Conservation (phyloP, 176 grass and related monocot species). For the barley (Hordeum vulgare) region MorexV3_pseudomolecules_assembly NC_058523.1:138966971-138967470, state of each 20-base stretch:
- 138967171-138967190: slow-evolving; percentile 40
- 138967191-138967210: slow-evolving; percentile 47
- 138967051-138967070: slow-evolving; percentile 68
- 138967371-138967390: neutral
- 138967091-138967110: slow-evolving; percentile 64
- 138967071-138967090: slow-evolving; percentile 86
- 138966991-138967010: slow-evolving; percentile 50
- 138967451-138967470: neutral
- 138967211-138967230: neutral
- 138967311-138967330: neutral
- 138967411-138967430: neutral
- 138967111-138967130: slow-evolving; percentile 53
- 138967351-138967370: neutral
- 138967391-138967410: neutral
- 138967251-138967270: neutral
- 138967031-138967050: slow-evolving; percentile 54
- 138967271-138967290: neutral
- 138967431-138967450: neutral
- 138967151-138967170: slow-evolving; percentile 19
- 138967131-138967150: slow-evolving; percentile 15
- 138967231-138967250: neutral
- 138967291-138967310: neutral
- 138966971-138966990: slow-evolving; percentile 71
- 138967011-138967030: slow-evolving; percentile 97
- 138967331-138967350: neutral